Evolutionary conservation across 2,329 filamentous ascomycete species (phyloP).

Genomic region (Nemania sp.): DNA sequence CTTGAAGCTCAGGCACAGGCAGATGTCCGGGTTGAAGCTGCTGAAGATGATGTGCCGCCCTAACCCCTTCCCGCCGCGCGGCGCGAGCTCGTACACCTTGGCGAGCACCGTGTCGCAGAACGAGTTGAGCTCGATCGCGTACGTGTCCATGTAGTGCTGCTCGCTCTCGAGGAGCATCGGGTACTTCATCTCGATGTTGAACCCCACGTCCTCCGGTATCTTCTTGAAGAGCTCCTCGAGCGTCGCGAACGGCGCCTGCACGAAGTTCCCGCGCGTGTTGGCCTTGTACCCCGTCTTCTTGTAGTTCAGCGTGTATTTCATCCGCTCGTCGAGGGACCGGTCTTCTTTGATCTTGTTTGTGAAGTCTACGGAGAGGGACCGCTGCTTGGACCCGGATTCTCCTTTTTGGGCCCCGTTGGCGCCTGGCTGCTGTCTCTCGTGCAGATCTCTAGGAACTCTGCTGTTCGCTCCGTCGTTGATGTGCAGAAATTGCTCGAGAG

Average conservation of each 20-base stretch:
- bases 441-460: constrained; percentile 39
- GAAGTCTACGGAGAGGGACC: constrained; percentile 61
- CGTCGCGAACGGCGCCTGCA: constrained; percentile 94
- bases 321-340: constrained; percentile 69
- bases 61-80: too few relatives aligned
- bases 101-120: constrained; percentile 92
- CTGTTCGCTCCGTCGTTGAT: constrained; percentile 67
- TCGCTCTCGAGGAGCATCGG: constrained; percentile 96
- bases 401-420: constrained; percentile 40
- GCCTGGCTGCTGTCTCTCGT: constrained; percentile 36
- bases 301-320: constrained; percentile 96
- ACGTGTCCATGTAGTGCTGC: constrained; percentile 95
- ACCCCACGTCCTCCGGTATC: constrained; percentile 80
- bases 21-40: constrained; percentile 97
- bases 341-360: constrained; percentile 44
- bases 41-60: constrained; percentile 98
- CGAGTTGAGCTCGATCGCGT: constrained; percentile 92
- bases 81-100: constrained; percentile 85
- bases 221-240: constrained; percentile 90
- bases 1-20: constrained; percentile 91
- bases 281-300: constrained; percentile 95
- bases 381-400: constrained; percentile 45
- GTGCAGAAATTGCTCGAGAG: constrained; percentile 92
- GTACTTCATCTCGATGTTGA: constrained; percentile 99
- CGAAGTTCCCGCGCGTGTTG: constrained; percentile 91